Conservation (phyloP, 1,284 basidiomycete species). For the Neonothopanus nambi region DNA sequence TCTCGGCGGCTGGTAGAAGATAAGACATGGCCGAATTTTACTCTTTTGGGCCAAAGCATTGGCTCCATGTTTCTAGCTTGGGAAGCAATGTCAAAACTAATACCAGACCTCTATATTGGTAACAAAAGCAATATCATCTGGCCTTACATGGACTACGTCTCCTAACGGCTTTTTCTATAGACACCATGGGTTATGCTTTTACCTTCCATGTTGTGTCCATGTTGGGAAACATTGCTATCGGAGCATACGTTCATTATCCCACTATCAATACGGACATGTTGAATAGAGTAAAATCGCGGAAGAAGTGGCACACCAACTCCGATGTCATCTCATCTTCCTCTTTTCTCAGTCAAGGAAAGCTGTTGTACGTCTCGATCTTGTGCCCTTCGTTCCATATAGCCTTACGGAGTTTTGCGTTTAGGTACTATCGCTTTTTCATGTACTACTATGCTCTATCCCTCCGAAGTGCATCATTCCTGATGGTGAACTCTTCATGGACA, state of each 20-base stretch:
- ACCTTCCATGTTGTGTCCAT: constrained; percentile 79
- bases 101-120: constrained; percentile 94
- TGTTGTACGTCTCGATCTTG: constrained; percentile 53
- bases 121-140: not conserved
- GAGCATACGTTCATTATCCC: constrained; percentile 95
- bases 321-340: constrained; percentile 59
- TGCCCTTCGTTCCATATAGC: too few species aligned
- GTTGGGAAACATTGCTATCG: constrained; percentile 70
- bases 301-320: constrained; percentile 70
- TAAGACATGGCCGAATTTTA: constrained; percentile 83
- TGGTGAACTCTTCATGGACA: constrained; percentile 98
- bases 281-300: constrained; percentile 67
- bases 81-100: constrained; percentile 74
- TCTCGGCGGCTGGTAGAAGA: constrained; percentile 81
- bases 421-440: constrained; percentile 92
- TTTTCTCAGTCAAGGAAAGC: constrained; percentile 66
- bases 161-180: constrained; percentile 39
- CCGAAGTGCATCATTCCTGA: constrained; percentile 73
- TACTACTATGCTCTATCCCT: constrained; percentile 80
- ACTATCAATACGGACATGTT: constrained; percentile 97
- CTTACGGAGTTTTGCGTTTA: constrained; percentile 31
- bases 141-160: not conserved
- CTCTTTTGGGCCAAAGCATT: constrained; percentile 87
- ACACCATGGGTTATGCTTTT: constrained; percentile 98
- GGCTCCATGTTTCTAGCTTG: constrained; percentile 84